phyloP scores from a whole-genome alignment of 2,329 filamentous ascomycete species.

The Aspergillus carbonarius region DNA sequence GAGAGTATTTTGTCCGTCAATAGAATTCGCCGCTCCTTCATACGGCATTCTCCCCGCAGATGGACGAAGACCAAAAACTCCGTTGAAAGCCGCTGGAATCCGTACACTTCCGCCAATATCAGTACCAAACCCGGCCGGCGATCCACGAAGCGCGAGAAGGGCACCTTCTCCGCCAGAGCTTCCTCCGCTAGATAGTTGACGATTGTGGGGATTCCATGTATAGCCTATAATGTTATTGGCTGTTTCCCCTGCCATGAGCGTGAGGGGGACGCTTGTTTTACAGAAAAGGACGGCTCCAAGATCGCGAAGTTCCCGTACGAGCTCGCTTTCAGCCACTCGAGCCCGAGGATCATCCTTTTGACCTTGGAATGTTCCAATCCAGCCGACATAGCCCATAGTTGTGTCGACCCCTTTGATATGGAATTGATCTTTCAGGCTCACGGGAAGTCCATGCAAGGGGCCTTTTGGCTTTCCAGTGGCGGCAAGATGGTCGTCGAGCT shows the following conservation, averaged over 20 bases:
- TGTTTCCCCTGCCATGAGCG: conserved; percentile 21
- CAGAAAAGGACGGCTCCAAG: not conserved
- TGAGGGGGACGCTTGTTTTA: conserved; percentile 12
- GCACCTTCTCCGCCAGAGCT: conserved; percentile 31
- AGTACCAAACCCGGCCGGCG: conserved; percentile 28
- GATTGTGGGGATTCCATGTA: conserved; percentile 19
- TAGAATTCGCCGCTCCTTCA: conserved; percentile 33
- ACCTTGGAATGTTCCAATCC: not conserved
- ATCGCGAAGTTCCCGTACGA: not conserved
- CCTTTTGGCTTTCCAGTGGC: not conserved
- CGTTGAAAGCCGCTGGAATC: conserved; percentile 13
- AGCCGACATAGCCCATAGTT: not conserved
- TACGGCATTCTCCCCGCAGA: conserved; percentile 37
- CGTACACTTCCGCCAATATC: conserved; percentile 28
- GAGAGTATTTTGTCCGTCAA: conserved; percentile 37
- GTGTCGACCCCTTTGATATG: not conserved
- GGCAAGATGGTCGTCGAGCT: not conserved
- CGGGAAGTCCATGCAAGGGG: not conserved
- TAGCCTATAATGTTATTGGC: conserved; percentile 20
- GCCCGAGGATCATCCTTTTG: not conserved
- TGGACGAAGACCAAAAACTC: conserved; percentile 43
- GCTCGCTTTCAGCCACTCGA: not conserved
- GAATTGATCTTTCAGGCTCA: not conserved
- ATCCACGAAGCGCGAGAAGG: conserved; percentile 30
- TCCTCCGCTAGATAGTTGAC: conserved; percentile 18